phyloP scores from a whole-genome alignment of 768 basidiomycete genomes.

The Trametes maxima region DNA sequence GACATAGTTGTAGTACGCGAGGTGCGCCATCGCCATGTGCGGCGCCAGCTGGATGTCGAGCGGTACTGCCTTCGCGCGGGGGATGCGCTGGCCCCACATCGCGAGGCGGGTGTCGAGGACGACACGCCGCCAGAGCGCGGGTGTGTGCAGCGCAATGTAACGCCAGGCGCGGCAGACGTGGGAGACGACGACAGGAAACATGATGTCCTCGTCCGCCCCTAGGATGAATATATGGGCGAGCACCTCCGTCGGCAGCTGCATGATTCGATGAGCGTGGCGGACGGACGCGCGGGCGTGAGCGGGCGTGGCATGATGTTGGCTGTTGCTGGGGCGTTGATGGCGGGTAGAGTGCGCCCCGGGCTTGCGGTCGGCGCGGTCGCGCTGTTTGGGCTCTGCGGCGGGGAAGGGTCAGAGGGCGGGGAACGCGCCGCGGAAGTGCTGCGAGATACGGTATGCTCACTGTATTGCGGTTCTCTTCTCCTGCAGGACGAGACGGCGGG shows the following conservation, averaged over 20 bases:
- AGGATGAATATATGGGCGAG: slow-evolving; percentile 64
- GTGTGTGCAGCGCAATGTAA: slow-evolving; percentile 58
- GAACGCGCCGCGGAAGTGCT: background rate
- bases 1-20: slow-evolving; percentile 35
- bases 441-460: slow-evolving; percentile 7
- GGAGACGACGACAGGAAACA: slow-evolving; percentile 63
- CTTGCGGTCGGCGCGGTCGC: slow-evolving; percentile 18
- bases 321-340: background rate
- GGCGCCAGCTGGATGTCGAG: slow-evolving; percentile 56
- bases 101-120: slow-evolving; percentile 47
- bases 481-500: slow-evolving; percentile 7
- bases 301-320: slow-evolving; percentile 7
- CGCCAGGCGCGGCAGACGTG: slow-evolving; percentile 74
- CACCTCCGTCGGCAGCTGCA: slow-evolving; percentile 62
- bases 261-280: slow-evolving; percentile 49
- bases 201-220: slow-evolving; percentile 55
- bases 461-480: slow-evolving; percentile 25
- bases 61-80: slow-evolving; percentile 59
- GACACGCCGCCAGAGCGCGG: slow-evolving; percentile 66
- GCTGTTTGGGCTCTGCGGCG: slow-evolving; percentile 18
- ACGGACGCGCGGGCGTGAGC: slow-evolving; percentile 2
- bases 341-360: slow-evolving; percentile 12
- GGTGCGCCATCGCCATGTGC: slow-evolving; percentile 8
- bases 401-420: slow-evolving; percentile 3
- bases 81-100: slow-evolving; percentile 68